A percentile compares a stretch with the other conserved stretches of the same genome.
Conservation (phyloP, 495 filamentous ascomycete genomes). For the Talaromyces trachyspermus region DNA sequence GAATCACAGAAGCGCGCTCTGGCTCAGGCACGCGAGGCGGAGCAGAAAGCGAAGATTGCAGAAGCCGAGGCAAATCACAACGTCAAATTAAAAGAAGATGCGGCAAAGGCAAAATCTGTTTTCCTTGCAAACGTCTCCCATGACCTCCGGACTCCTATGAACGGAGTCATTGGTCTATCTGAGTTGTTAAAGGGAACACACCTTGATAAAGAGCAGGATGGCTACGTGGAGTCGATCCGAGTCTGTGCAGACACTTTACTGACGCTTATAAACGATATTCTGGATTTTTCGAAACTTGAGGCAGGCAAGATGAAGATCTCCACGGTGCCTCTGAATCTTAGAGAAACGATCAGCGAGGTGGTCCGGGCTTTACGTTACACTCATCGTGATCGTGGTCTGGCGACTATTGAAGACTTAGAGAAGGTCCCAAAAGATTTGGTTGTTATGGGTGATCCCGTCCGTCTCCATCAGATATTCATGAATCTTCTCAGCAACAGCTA, state of each 20-base stretch:
- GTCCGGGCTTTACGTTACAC: slow-evolving; percentile 80
- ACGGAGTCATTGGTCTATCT: slow-evolving; percentile 84
- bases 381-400: slow-evolving; percentile 67
- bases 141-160: slow-evolving; percentile 78
- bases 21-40: slow-evolving; percentile 68
- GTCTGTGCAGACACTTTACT: slow-evolving; percentile 85
- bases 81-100: slow-evolving; percentile 84
- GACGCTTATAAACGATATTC: slow-evolving; percentile 91
- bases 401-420: slow-evolving; percentile 64
- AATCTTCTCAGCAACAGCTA: slow-evolving; percentile 90
- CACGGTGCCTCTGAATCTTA: slow-evolving; percentile 74
- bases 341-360: slow-evolving; percentile 81
- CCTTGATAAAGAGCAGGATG: slow-evolving; percentile 73
- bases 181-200: slow-evolving; percentile 74
- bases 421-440: slow-evolving; percentile 60
- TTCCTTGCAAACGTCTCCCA: slow-evolving; percentile 92
- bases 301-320: slow-evolving; percentile 94
- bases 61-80: slow-evolving; percentile 80
- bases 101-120: slow-evolving; percentile 81
- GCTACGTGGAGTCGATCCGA: slow-evolving; percentile 86
- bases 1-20: slow-evolving; percentile 78
- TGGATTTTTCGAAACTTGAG: slow-evolving; percentile 90
- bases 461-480: slow-evolving; percentile 86
- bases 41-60: slow-evolving; percentile 74
- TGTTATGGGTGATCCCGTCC: slow-evolving; percentile 85